Conservation (phyloP, 495 filamentous ascomycete genomes). For the Xylaria sp. region DNA sequence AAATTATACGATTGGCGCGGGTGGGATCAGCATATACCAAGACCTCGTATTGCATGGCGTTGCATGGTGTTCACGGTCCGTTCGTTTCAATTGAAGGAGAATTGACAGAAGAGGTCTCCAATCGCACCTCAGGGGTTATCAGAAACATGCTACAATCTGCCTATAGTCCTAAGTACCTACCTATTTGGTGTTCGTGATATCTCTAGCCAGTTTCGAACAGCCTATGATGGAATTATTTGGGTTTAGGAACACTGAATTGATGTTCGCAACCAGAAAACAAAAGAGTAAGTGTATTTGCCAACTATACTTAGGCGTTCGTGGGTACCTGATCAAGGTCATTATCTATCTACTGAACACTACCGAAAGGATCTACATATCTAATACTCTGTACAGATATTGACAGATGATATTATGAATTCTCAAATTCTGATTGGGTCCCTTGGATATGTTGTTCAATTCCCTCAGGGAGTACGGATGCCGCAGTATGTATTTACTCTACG, state of each 20-base stretch:
- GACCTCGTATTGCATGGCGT: background rate
- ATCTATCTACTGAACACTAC: too few species aligned
- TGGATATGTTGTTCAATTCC: background rate
- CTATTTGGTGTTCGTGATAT: background rate
- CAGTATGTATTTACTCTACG: background rate
- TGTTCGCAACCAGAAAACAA: too few species aligned
- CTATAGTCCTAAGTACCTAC: too few species aligned
- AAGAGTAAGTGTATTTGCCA: background rate
- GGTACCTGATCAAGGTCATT: too few species aligned
- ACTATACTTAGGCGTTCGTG: too few species aligned
- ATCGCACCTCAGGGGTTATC: too few species aligned
- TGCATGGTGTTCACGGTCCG: background rate
- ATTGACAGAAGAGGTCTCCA: background rate
- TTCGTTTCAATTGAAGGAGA: conserved; percentile 15
- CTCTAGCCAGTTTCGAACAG: background rate
- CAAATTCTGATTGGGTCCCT: background rate
- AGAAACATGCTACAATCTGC: too few species aligned
- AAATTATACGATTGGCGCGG: conserved; percentile 4
- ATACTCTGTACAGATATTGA: too few species aligned
- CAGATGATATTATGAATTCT: background rate
- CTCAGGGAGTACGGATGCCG: background rate
- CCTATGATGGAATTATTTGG: background rate
- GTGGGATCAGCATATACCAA: conserved; percentile 17
- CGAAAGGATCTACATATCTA: background rate
- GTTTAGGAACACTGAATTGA: background rate